Conservation (phyloP, 1,284 basidiomycete genomes). For the Albatrellus sp. region DNA sequence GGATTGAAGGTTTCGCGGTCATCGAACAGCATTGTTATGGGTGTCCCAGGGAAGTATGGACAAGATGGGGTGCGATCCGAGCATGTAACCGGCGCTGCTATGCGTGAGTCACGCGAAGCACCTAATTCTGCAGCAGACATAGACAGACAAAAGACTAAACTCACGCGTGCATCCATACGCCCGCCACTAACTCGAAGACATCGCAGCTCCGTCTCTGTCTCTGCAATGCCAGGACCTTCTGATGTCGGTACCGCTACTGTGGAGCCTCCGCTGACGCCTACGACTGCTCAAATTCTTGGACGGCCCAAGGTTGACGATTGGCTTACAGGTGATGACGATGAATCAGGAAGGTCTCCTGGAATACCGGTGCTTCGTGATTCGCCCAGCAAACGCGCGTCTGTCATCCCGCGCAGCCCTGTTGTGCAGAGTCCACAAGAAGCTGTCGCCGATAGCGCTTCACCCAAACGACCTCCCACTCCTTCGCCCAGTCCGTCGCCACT, state of each 20-base stretch:
- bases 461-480: constrained; percentile 13
- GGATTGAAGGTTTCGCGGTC: not conserved
- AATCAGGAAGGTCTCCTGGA: constrained; percentile 11
- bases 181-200: constrained; percentile 29
- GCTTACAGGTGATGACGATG: constrained; percentile 56
- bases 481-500: constrained; percentile 8
- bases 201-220: constrained; percentile 27
- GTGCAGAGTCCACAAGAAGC: constrained; percentile 33
- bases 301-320: constrained; percentile 39
- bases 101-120: constrained; percentile 28
- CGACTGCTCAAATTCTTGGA: constrained; percentile 9
- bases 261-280: constrained; percentile 3
- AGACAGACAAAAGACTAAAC: not conserved
- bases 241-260: constrained; percentile 6
- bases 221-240: constrained; percentile 9
- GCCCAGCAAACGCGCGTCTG: constrained; percentile 58
- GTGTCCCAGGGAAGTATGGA: constrained; percentile 5
- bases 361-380: constrained; percentile 48
- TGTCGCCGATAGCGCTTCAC: constrained; percentile 25
- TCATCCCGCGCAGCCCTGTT: constrained; percentile 40
- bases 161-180: constrained; percentile 12
- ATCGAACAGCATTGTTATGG: constrained; percentile 3
- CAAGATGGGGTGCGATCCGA: constrained; percentile 26
- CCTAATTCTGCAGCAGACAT: not conserved
- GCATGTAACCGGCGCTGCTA: constrained; percentile 42